Evolutionary conservation across 1,284 basidiomycete genomes (phyloP).

Genomic region (Pseudozyma tsukubaensis): DNA sequence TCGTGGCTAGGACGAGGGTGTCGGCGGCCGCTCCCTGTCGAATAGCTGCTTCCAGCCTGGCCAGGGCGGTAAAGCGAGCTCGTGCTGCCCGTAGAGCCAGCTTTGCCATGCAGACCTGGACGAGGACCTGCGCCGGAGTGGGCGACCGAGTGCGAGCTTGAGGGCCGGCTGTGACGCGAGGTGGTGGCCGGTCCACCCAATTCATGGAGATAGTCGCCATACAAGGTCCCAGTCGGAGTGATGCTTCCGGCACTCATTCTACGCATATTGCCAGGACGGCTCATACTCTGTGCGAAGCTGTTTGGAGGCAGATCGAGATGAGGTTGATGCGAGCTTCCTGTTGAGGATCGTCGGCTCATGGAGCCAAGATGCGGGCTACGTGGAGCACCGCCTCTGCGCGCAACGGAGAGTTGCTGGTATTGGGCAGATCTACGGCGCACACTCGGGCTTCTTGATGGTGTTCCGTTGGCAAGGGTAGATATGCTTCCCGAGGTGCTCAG

Average conservation of each 20-base stretch:
- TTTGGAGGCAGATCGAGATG: conserved; percentile 27
- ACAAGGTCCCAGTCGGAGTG: conserved; percentile 57
- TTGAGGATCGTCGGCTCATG: conserved; percentile 52
- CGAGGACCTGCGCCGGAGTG: conserved; percentile 30
- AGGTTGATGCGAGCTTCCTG: conserved; percentile 42
- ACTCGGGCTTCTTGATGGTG: conserved; percentile 29
- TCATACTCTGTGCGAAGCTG: conserved; percentile 39
- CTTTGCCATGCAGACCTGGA: conserved; percentile 47
- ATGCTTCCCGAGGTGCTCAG: conserved; percentile 21
- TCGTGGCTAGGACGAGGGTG: conserved; percentile 49
- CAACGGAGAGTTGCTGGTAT: conserved; percentile 25
- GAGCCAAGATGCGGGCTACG: conserved; percentile 46
- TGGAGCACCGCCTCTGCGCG: conserved; percentile 32
- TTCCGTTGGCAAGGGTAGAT: conserved; percentile 17
- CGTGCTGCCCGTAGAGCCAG: conserved; percentile 53
- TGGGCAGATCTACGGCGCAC: conserved; percentile 31
- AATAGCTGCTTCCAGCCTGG: conserved; percentile 43
- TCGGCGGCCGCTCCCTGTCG: conserved; percentile 47
- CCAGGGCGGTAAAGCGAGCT: conserved; percentile 37
- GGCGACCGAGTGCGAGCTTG: conserved; percentile 53
- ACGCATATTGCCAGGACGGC: conserved; percentile 45
- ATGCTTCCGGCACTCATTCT: conserved; percentile 63
- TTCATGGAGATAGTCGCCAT: conserved; percentile 40
- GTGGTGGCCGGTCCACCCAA: conserved; percentile 16
- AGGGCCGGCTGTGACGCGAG: conserved; percentile 50